Conservation (phyloP, 768 basidiomycete genomes). For the Lactifluus pinguis region DNA sequence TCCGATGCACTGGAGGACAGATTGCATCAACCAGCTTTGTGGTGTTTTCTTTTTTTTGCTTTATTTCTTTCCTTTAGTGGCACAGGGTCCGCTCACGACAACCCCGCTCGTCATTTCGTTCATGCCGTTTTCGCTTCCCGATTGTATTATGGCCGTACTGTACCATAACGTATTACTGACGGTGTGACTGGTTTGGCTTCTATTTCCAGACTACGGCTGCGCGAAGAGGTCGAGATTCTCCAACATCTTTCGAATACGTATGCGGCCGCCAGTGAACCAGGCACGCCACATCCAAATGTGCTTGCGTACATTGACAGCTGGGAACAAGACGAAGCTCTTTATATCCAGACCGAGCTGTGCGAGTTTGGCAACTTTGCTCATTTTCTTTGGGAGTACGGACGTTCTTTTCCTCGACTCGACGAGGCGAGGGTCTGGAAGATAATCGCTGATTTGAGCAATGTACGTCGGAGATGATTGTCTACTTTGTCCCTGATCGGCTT, state of each 20-base stretch:
- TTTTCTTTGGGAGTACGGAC: constrained; percentile 89
- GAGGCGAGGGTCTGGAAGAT: constrained; percentile 97
- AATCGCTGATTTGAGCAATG: constrained; percentile 79
- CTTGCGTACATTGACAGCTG: constrained; percentile 88
- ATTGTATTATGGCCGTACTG: not conserved
- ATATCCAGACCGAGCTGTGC: constrained; percentile 92
- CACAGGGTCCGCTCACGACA: not conserved
- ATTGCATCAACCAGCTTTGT: not conserved
- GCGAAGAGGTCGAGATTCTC: constrained; percentile 91
- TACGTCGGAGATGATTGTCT: constrained; percentile 34
- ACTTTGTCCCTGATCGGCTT: constrained; percentile 19
- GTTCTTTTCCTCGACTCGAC: constrained; percentile 72
- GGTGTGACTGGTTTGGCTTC: not conserved
- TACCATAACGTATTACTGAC: not conserved
- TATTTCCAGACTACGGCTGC: constrained; percentile 57
- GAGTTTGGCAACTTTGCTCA: constrained; percentile 84
- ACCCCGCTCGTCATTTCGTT: not conserved
- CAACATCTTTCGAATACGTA: constrained; percentile 50
- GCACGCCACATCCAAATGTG: constrained; percentile 63
- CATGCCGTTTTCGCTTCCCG: not conserved
- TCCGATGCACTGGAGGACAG: not conserved
- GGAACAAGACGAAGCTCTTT: constrained; percentile 85
- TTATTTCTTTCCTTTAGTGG: not conserved
- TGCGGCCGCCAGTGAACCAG: constrained; percentile 24
- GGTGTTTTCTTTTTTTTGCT: not conserved